These are phyloP conservation scores for Auricularia sp. DNA, from an alignment of 768 basidiomycete genomes.

Conservation along the genomic window DNA sequence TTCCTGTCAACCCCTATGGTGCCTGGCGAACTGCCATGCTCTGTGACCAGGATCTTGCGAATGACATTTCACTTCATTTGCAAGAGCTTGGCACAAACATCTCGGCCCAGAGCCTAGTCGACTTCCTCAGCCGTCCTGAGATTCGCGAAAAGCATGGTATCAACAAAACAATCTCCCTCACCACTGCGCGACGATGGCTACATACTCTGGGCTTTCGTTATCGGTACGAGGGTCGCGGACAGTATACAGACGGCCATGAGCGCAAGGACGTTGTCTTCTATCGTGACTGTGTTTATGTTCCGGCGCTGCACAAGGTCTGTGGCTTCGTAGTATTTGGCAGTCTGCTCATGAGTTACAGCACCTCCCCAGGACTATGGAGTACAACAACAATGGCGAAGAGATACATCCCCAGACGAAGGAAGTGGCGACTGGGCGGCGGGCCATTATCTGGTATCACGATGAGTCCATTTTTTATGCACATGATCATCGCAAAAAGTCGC, in stretches of 20 bases:
- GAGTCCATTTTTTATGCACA: constrained; percentile 5
- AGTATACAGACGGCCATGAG: constrained; percentile 32
- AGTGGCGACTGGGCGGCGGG: neutral
- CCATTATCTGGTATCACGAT: constrained; percentile 1
- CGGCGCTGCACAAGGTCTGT: neutral
- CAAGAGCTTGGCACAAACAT: constrained; percentile 17
- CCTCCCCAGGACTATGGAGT: constrained; percentile 1
- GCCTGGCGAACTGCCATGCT: too few species aligned
- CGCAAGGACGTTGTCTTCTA: constrained; percentile 12
- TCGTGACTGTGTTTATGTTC: neutral
- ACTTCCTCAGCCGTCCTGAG: constrained; percentile 15
- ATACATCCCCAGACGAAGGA: neutral
- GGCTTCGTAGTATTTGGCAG: constrained; percentile 4
- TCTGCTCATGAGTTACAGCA: constrained; percentile 2
- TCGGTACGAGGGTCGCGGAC: constrained; percentile 19
- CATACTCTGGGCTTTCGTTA: constrained; percentile 23
- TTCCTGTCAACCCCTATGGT: constrained; percentile 8
- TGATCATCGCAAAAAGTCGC: neutral
- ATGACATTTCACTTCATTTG: constrained; percentile 20
- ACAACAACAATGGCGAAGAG: neutral
- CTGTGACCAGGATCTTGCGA: constrained; percentile 23
- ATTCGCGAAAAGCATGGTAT: constrained; percentile 4
- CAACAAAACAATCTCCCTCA: constrained; percentile 10
- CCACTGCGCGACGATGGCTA: constrained; percentile 26
- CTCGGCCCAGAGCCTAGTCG: constrained; percentile 21